phyloP scores from a whole-genome alignment of 306 rosid genomes.

The Cercis canadensis region DNA sequence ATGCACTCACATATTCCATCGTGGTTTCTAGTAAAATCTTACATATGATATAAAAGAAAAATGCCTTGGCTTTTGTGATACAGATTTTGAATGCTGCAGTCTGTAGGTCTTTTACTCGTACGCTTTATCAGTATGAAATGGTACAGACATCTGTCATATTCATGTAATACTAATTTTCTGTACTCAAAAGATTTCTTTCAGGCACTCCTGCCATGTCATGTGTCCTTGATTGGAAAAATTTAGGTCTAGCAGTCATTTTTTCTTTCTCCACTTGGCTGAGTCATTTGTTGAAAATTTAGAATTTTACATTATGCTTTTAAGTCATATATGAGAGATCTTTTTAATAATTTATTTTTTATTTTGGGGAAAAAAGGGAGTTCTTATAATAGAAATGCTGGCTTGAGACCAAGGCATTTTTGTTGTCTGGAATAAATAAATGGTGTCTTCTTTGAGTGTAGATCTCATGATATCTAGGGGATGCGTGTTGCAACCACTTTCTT shows the following conservation, averaged over 20 bases:
- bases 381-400: background rate
- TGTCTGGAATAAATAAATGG: background rate
- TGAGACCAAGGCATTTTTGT: background rate
- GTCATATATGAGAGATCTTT: background rate
- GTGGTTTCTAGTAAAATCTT: background rate
- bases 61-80: background rate
- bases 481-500: background rate
- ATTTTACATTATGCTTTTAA: constrained; percentile 2
- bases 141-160: background rate
- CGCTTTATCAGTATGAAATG: background rate
- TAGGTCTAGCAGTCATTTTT: background rate
- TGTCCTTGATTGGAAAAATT: background rate
- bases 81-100: background rate
- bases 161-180: background rate
- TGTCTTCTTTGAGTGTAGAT: constrained; percentile 2
- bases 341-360: no score
- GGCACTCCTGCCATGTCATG: background rate
- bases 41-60: background rate
- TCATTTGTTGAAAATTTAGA: background rate
- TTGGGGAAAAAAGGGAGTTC: background rate
- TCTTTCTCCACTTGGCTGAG: background rate
- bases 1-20: no score
- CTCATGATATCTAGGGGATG: constrained; percentile 17
- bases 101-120: background rate
- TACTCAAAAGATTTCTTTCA: background rate